Conservation (phyloP, 2,329 filamentous ascomycete genomes). For the Cercospora sp. region DNA sequence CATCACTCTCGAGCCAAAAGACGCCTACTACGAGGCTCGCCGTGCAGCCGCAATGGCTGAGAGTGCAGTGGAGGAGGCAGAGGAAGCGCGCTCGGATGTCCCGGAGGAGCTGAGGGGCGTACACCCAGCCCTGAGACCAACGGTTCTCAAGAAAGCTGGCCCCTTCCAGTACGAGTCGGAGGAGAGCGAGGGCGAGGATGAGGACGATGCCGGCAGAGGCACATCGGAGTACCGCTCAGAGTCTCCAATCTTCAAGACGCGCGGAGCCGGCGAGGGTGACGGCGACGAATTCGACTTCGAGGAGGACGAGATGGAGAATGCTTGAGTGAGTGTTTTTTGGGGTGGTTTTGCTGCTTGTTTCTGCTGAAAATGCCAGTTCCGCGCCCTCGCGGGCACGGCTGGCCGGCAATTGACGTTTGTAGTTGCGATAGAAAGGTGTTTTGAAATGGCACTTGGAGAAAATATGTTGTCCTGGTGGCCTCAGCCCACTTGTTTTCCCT, state of each 20-base stretch:
- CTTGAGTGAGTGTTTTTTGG: not conserved
- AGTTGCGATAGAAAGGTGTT: not conserved
- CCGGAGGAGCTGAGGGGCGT: not conserved
- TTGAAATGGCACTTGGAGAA: not conserved
- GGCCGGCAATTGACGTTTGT: not conserved
- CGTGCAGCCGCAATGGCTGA: not conserved
- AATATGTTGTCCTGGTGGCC: not conserved
- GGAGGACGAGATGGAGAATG: conserved; percentile 1
- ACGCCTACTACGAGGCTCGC: not conserved
- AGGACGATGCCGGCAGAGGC: not conserved
- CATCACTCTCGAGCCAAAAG: not conserved
- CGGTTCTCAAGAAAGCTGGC: not conserved
- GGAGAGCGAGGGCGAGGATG: conserved; percentile 1
- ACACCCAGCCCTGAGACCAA: not conserved
- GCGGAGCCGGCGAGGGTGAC: conserved; percentile 11
- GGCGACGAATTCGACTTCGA: conserved; percentile 1
- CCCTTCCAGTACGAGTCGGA: conserved; percentile 3
- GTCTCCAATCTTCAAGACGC: conserved; percentile 11
- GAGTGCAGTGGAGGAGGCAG: not conserved
- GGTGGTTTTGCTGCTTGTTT: not conserved
- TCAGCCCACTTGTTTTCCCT: not conserved
- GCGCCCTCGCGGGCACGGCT: not conserved
- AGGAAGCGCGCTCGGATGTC: not conserved
- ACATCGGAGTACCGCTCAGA: not conserved
- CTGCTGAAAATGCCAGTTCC: not conserved